These are phyloP conservation scores for Wickerhamomyces canadensis DNA, from an alignment of 805 yeast genomes.

Conservation along the genomic window DNA sequence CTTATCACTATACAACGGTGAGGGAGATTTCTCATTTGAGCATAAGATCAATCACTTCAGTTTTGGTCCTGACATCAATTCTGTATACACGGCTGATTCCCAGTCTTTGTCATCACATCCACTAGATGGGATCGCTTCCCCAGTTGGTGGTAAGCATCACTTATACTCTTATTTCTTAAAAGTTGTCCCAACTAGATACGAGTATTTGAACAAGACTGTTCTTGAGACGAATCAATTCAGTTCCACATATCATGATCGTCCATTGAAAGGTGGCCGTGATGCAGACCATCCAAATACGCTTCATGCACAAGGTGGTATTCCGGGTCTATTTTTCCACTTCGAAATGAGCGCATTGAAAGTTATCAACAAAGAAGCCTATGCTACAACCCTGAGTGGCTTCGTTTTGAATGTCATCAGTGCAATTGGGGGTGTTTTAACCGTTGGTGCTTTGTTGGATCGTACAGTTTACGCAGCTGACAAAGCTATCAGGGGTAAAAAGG, in stretches of 20 bases:
- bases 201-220: constrained; percentile 47
- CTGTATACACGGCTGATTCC: constrained; percentile 16
- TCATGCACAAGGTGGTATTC: constrained; percentile 81
- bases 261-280: constrained; percentile 81
- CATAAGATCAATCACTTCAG: constrained; percentile 78
- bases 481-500: constrained; percentile 65
- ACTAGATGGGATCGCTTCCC: constrained; percentile 47
- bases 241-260: constrained; percentile 83
- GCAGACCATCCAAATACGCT: constrained; percentile 85
- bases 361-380: constrained; percentile 66
- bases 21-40: constrained; percentile 60
- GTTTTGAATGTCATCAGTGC: constrained; percentile 79
- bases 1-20: constrained; percentile 59
- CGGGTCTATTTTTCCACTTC: constrained; percentile 82
- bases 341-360: constrained; percentile 93
- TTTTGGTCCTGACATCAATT: constrained; percentile 61
- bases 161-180: constrained; percentile 75
- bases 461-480: constrained; percentile 86
- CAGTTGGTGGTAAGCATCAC: constrained; percentile 46
- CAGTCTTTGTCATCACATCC: constrained; percentile 53
- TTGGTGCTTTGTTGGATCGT: constrained; percentile 84
- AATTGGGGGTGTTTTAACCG: constrained; percentile 89
- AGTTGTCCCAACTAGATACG: constrained; percentile 86
- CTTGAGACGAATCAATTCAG: constrained; percentile 87
- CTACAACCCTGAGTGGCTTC: constrained; percentile 77